Evolutionary conservation across 129 eudicot species (phyloP).

Genomic region (Rutidosis leptorrhynchoides): DNA sequence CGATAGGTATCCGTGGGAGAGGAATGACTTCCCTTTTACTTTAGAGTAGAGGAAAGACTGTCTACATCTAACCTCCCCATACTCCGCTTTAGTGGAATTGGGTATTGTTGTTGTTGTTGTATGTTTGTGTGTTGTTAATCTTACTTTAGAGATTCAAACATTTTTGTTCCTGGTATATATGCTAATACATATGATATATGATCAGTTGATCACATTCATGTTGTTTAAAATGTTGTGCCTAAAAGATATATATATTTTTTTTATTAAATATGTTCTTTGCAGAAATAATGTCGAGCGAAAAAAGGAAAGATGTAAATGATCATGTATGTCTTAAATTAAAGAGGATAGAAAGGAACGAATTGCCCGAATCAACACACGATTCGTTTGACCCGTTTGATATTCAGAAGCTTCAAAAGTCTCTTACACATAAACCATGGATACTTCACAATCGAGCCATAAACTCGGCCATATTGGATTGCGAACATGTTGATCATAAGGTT

Average conservation of each 20-base stretch:
- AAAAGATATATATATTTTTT: no score
- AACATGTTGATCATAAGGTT: not conserved
- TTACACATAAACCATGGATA: not conserved
- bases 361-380: slow-evolving; percentile 8
- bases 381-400: not conserved
- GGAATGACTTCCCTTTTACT: no score
- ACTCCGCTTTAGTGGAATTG: no score
- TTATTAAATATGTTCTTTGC: no score
- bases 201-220: not conserved
- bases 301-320: not conserved
- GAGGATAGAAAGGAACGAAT: slow-evolving; percentile 29
- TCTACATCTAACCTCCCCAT: no score
- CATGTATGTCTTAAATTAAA: slow-evolving; percentile 15
- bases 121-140: no score
- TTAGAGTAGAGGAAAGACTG: no score
- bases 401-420: not conserved
- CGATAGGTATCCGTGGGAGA: no score
- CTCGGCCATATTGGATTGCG: not conserved
- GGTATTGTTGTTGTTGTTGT: no score
- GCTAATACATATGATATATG: not conserved
- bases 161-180: not conserved
- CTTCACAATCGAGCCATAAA: not conserved
- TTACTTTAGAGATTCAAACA: no score
- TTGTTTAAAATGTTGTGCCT: not conserved
- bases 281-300: not conserved